Percentiles rank a stretch among this genome's conserved stretches.
phyloP scores from a whole-genome alignment of 371 early-diverging fungal genomes.

The Mortierella sp. region DNA sequence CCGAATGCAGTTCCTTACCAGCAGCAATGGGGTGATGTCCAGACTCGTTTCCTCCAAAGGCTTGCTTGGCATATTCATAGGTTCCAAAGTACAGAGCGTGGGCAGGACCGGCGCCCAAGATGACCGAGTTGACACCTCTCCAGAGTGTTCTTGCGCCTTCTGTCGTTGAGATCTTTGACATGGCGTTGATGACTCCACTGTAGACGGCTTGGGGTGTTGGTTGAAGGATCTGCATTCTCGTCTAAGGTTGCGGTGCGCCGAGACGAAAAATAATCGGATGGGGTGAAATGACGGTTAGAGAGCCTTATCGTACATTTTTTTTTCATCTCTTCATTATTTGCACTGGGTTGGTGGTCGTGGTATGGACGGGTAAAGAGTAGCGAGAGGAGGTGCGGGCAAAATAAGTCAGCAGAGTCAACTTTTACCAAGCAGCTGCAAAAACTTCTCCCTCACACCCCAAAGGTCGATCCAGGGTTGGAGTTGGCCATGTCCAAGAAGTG shows the following conservation, averaged over 20 bases:
- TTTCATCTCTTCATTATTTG: background rate
- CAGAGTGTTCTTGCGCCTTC: conserved; percentile 86
- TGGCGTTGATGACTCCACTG: conserved; percentile 70
- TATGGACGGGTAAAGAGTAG: background rate
- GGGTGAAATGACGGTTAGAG: conserved; percentile 5
- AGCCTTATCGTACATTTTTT: background rate
- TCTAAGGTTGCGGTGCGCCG: conserved; percentile 60
- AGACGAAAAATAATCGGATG: conserved; percentile 1
- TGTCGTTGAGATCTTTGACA: conserved; percentile 73
- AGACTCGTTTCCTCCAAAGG: conserved; percentile 69
- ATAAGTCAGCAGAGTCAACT: background rate
- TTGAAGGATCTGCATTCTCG: conserved; percentile 89
- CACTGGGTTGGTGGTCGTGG: background rate
- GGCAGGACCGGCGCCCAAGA: conserved; percentile 95
- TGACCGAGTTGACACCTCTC: conserved; percentile 93
- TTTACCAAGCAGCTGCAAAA: background rate
- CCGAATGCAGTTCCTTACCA: conserved; percentile 57
- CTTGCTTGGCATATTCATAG: conserved; percentile 90
- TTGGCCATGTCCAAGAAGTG: background rate
- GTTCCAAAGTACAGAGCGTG: conserved; percentile 97
- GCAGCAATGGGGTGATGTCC: conserved; percentile 76
- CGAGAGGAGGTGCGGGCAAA: background rate
- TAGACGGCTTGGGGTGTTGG: conserved; percentile 72
- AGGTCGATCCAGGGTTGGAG: background rate
- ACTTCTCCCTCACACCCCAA: background rate